These are phyloP conservation scores for Nepenthes alata DNA, from an alignment of 179 eudicot genomes.

Conservation along the genomic window DNA sequence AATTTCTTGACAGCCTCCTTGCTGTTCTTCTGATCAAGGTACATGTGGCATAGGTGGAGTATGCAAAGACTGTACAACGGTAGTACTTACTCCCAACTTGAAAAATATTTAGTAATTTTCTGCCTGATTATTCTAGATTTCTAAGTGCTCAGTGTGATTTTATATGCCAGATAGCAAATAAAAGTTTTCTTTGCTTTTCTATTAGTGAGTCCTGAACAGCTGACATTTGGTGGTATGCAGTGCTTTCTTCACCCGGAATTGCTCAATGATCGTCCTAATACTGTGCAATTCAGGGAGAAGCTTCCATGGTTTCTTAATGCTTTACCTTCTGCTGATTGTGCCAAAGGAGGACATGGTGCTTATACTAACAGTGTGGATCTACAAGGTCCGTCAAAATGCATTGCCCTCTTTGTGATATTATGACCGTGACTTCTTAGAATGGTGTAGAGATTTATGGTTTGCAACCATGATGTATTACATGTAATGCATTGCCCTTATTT, in stretches of 20 bases:
- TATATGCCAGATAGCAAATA: neutral
- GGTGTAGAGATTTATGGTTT: neutral
- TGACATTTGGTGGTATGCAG: constrained; percentile 35
- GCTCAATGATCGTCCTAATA: constrained; percentile 72
- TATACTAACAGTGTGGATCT: constrained; percentile 75
- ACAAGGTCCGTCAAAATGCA: constrained; percentile 30
- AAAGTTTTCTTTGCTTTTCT: neutral
- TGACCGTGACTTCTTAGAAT: neutral
- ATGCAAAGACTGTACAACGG: constrained; percentile 98
- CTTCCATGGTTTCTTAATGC: constrained; percentile 96
- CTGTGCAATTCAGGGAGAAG: constrained; percentile 74
- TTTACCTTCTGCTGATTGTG: constrained; percentile 88
- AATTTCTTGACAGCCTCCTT: constrained; percentile 68
- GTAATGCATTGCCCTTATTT: neutral
- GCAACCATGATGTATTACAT: no score
- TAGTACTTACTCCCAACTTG: constrained; percentile 19
- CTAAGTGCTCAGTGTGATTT: neutral
- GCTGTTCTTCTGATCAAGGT: constrained; percentile 60
- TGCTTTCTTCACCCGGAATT: constrained; percentile 87
- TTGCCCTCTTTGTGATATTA: neutral
- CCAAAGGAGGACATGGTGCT: constrained; percentile 99
- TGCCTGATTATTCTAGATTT: neutral
- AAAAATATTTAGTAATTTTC: neutral
- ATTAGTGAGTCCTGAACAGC: constrained; percentile 5
- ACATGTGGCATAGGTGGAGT: constrained; percentile 55